phyloP scores from a whole-genome alignment of 225 moss, liverwort and hornwort genomes.

The Physcomitrellopsis africana region DNA sequence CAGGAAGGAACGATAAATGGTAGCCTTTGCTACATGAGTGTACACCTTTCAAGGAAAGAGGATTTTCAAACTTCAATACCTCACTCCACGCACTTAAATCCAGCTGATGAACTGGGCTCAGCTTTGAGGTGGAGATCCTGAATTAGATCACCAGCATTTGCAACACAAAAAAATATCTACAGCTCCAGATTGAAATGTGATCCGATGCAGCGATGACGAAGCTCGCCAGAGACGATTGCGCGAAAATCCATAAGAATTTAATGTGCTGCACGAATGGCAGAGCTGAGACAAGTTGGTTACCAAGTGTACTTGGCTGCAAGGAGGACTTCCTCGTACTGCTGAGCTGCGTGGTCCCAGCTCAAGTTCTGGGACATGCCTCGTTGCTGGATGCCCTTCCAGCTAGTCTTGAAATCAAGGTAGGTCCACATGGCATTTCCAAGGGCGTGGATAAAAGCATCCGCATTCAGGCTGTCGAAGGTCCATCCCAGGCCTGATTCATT shows the following conservation, averaged over 20 bases:
- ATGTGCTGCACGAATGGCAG: slow-evolving; percentile 3
- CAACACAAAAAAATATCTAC: slow-evolving; percentile 18
- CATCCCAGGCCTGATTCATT: slow-evolving; percentile 74
- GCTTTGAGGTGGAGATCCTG: background rate
- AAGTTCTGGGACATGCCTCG: slow-evolving; percentile 79
- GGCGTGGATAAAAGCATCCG: slow-evolving; percentile 62
- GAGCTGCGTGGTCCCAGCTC: slow-evolving; percentile 87
- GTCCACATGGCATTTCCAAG: slow-evolving; percentile 90
- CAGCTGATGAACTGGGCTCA: slow-evolving; percentile 7
- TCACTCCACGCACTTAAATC: slow-evolving; percentile 5
- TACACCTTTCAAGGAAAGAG: slow-evolving; percentile 6
- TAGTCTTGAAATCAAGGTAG: slow-evolving; percentile 68
- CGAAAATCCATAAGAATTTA: slow-evolving; percentile 27
- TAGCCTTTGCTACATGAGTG: slow-evolving; percentile 23
- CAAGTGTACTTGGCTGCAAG: slow-evolving; percentile 83
- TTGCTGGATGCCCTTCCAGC: slow-evolving; percentile 76
- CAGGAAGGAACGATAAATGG: slow-evolving; percentile 4
- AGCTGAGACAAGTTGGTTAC: slow-evolving; percentile 34
- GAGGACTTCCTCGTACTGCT: slow-evolving; percentile 82
- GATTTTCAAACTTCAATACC: slow-evolving; percentile 20
- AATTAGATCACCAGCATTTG: slow-evolving; percentile 22
- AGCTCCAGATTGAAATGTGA: slow-evolving; percentile 5
- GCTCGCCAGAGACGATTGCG: background rate
- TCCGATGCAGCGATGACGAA: slow-evolving; percentile 20
- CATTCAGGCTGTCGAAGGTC: slow-evolving; percentile 60